Conservation (phyloP, 352 stramenopile species). For the Phytophthora constricta region DNA sequence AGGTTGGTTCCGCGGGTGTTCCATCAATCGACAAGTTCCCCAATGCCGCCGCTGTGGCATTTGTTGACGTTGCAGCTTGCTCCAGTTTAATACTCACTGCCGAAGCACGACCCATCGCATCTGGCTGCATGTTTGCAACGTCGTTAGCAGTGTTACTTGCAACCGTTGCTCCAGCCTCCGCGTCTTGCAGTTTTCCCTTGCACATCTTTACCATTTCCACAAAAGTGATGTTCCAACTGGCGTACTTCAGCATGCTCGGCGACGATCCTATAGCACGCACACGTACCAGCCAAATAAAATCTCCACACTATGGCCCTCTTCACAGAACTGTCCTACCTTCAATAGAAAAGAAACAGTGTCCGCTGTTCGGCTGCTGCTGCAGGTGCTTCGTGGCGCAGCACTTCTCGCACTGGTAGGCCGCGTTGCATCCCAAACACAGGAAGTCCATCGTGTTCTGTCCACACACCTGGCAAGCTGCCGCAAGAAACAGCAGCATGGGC, state of each 20-base stretch:
- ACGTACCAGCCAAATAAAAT: neutral
- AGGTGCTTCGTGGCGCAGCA: conserved; percentile 57
- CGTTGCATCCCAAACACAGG: conserved; percentile 58
- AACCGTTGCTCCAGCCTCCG: neutral
- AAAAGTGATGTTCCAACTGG: conserved; percentile 52
- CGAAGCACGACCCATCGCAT: conserved; percentile 15
- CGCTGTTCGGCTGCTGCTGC: conserved; percentile 20
- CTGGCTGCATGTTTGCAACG: neutral
- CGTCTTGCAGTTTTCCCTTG: conserved; percentile 40
- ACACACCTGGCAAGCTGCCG: conserved; percentile 64
- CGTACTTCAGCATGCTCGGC: conserved; percentile 50
- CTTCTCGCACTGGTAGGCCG: conserved; percentile 62
- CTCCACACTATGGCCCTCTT: neutral
- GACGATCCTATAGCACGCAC: conserved; percentile 36
- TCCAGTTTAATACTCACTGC: conserved; percentile 31
- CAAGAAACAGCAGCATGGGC: conserved; percentile 2
- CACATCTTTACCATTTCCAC: conserved; percentile 53
- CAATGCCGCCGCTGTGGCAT: conserved; percentile 23
- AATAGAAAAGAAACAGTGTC: conserved; percentile 64
- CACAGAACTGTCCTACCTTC: conserved; percentile 43
- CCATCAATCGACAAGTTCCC: conserved; percentile 37
- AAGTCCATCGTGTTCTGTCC: conserved; percentile 52
- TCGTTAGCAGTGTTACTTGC: neutral
- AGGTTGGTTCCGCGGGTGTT: neutral
- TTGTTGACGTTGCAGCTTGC: conserved; percentile 13